Evolutionary conservation across 371 early-diverging fungal species (phyloP).

Genomic region (Choanephora cucurbitarum): DNA sequence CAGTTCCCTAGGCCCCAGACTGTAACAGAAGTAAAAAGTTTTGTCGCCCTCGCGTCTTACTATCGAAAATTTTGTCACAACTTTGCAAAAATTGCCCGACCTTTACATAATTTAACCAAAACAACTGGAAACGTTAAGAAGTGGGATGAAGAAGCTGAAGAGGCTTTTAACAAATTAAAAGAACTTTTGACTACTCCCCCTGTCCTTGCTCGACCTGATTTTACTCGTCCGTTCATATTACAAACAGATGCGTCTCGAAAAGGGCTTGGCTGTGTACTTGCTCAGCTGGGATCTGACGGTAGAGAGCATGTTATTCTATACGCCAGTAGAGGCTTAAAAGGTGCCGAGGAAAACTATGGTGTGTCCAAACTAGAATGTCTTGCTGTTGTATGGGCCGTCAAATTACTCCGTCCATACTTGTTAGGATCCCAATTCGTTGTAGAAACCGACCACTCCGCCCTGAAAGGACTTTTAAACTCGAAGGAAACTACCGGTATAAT

Average conservation of each 20-base stretch:
- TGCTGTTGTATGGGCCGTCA: conserved; percentile 2
- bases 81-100: conserved; percentile 8
- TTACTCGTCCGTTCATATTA: neutral
- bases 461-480: neutral
- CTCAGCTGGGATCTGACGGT: neutral
- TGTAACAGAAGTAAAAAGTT: neutral
- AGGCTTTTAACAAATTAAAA: conserved; percentile 3
- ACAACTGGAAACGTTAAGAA: conserved; percentile 1
- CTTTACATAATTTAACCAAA: conserved; percentile 1
- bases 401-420: conserved; percentile 1
- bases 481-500: conserved; percentile 4
- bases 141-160: neutral
- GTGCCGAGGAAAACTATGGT: conserved; percentile 3
- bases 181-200: neutral
- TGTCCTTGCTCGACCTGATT: neutral
- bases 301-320: neutral
- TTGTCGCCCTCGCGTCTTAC: neutral
- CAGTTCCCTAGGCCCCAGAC: neutral
- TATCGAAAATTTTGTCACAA: neutral
- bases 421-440: neutral
- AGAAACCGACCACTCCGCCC: neutral
- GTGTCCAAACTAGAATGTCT: conserved; percentile 6
- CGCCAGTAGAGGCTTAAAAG: neutral
- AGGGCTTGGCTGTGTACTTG: neutral
- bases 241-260: neutral